phyloP scores from a whole-genome alignment of 805 yeast species.

The Nakazawaea anatomiae region DNA sequence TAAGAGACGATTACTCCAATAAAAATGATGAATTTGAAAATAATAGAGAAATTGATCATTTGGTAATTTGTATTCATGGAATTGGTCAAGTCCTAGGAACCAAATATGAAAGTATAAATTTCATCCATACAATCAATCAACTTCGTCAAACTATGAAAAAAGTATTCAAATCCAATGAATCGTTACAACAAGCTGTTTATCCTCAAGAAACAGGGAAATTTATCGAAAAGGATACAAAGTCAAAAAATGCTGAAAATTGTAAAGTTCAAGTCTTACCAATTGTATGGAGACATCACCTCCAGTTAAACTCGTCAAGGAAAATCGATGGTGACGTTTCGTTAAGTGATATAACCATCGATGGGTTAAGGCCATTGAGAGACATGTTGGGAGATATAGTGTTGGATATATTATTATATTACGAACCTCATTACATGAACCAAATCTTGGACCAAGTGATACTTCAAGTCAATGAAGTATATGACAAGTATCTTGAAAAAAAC shows the following conservation, averaged over 20 bases:
- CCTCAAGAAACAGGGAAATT: slow-evolving; percentile 20
- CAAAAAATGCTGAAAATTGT: slow-evolving; percentile 34
- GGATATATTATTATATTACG: slow-evolving; percentile 77
- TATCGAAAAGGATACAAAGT: not conserved
- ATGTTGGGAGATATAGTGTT: slow-evolving; percentile 81
- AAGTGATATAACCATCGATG: slow-evolving; percentile 68
- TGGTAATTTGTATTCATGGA: slow-evolving; percentile 90
- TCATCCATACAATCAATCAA: slow-evolving; percentile 75
- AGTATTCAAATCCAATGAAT: slow-evolving; percentile 35
- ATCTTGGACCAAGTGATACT: slow-evolving; percentile 57
- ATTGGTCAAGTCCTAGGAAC: slow-evolving; percentile 86
- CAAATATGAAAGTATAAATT: slow-evolving; percentile 74
- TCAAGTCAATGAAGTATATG: slow-evolving; percentile 60
- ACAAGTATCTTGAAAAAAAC: slow-evolving; percentile 51
- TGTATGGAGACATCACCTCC: slow-evolving; percentile 81
- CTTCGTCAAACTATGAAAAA: slow-evolving; percentile 53
- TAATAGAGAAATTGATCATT: slow-evolving; percentile 40
- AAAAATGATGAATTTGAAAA: slow-evolving; percentile 35
- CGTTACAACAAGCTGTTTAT: slow-evolving; percentile 30
- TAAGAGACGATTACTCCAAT: slow-evolving; percentile 46
- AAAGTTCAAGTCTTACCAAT: slow-evolving; percentile 83
- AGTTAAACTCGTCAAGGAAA: slow-evolving; percentile 43
- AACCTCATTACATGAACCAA: slow-evolving; percentile 56
- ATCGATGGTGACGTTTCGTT: slow-evolving; percentile 37
- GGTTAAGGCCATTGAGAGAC: slow-evolving; percentile 70